Base-by-base conservation (phyloP, 1,284 basidiomycete species). In the Moniliophthora roreri region DNA sequence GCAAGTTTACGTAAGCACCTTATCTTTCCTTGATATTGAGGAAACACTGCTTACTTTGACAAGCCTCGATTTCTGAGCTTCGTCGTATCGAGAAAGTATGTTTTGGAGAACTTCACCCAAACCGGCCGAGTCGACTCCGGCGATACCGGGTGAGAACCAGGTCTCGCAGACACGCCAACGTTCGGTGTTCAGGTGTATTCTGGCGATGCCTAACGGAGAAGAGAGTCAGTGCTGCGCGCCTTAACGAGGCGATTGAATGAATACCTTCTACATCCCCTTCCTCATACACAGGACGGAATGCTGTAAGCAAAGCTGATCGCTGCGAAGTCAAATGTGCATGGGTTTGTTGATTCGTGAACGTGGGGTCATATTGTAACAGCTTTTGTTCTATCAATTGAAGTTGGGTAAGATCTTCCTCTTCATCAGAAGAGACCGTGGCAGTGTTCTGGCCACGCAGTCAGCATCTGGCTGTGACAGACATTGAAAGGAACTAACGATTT, bases 81-180 rank as follows among this genome's bases (percentile, higher is more conserved):
- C 80, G 3, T 82, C 72, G 69, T 96, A 97, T 9, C 87, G 80
- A n/a, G 85, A 82, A 46, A 99, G 77, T 34, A 98, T 81, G 68
- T 86, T 91, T 60, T 93, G 91, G 20, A 95, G 74, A 1, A 98
- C 84, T 69, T 99, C 97, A 11, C 89, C 91, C 2, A 99, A 68
- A 0, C 97, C 97, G 0, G 97, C 96, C 18, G 90, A 93, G 69
- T 99, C 97, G 20, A 98, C 80, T 0, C 97, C 97, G 2, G 95
- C 95, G 81, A 98, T 95, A 11, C 78, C 77, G 0, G 97, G 96
- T 51, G 93, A 89, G 76, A 96, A 98, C 77, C 91, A 93, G 0
- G 94, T 85, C 70, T 99, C 97, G 55, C 93, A 93, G 2, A 93
- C 94, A 16, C 96, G 80, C 76, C 93, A 93, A 35, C 95, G 77